Percentiles rank a stretch among this genome's conserved stretches.
phyloP scores from a whole-genome alignment of 2,329 filamentous ascomycete species.

The Colletotrichum endophyticum region DNA sequence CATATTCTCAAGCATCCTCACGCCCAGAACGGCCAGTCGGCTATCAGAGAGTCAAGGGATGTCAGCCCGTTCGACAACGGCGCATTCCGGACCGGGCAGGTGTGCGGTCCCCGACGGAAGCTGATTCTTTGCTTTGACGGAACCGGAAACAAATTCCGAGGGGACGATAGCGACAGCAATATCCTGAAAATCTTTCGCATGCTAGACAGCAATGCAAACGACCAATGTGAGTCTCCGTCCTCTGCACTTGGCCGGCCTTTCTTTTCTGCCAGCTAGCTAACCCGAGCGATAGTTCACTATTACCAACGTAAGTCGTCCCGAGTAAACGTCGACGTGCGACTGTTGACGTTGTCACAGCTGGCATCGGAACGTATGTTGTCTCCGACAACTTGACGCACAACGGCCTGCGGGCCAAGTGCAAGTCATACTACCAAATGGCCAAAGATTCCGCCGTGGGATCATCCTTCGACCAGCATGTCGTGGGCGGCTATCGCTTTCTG shows the following conservation, averaged over 20 bases:
- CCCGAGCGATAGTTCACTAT: constrained; percentile 52
- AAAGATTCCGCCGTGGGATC: constrained; percentile 83
- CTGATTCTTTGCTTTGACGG: constrained; percentile 68
- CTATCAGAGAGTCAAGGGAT: neutral
- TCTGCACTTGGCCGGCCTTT: neutral
- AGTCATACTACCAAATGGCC: constrained; percentile 72
- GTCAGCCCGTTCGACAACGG: neutral
- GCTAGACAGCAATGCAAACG: constrained; percentile 65
- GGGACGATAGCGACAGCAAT: constrained; percentile 67
- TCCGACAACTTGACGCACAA: constrained; percentile 65
- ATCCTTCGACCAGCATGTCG: constrained; percentile 82
- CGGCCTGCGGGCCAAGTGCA: constrained; percentile 58
- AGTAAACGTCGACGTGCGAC: too few relatives aligned
- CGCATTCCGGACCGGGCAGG: neutral
- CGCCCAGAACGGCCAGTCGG: neutral
- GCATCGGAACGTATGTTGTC: constrained; percentile 76
- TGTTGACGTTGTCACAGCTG: constrained; percentile 43
- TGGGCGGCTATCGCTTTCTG: constrained; percentile 81
- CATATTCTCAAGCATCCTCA: neutral
- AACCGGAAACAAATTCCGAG: constrained; percentile 68
- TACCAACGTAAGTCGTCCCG: constrained; percentile 60
- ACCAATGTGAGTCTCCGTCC: constrained; percentile 54
- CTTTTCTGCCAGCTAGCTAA: neutral
- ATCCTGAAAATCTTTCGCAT: constrained; percentile 76
- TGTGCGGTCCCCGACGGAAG: constrained; percentile 36